These are phyloP conservation scores for Hortiboletus rubellus DNA, from an alignment of 1,284 basidiomycete species.

Conservation along the genomic window DNA sequence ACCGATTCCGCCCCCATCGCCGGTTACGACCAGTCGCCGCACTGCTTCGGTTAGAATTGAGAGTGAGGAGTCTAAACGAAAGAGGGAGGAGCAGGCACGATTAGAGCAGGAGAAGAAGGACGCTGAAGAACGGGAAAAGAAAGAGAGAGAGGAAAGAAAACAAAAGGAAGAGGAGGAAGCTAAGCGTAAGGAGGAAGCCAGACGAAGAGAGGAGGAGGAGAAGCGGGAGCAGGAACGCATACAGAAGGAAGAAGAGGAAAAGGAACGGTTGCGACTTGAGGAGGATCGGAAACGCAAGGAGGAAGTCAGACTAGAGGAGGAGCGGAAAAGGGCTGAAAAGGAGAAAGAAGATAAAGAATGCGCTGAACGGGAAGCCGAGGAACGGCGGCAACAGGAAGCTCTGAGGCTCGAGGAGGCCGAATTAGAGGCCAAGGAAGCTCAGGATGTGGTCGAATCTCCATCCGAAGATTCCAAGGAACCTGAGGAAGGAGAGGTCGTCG, in stretches of 20 bases:
- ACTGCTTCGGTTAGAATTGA: conserved; percentile 50
- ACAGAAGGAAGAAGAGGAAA: conserved; percentile 39
- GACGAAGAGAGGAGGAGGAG: conserved; percentile 33
- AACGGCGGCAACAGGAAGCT: conserved; percentile 34
- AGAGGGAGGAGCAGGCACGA: conserved; percentile 53
- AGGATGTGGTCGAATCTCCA: conserved; percentile 27
- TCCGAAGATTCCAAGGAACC: conserved; percentile 26
- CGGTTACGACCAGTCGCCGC: conserved; percentile 37
- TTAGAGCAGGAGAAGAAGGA: conserved; percentile 43
- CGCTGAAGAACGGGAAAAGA: conserved; percentile 36
- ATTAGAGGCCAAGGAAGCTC: conserved; percentile 26
- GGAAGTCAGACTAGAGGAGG: conserved; percentile 41
- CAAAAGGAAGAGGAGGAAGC: conserved; percentile 42
- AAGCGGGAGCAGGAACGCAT: conserved; percentile 37
- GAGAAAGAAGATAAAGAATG: conserved; percentile 33
- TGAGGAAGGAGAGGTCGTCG: conserved; percentile 42
- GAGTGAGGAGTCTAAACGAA: conserved; percentile 55
- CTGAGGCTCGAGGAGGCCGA: conserved; percentile 29
- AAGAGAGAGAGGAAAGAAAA: conserved; percentile 38
- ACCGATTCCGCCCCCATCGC: conserved; percentile 44
- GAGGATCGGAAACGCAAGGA: conserved; percentile 42
- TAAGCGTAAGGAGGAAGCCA: conserved; percentile 34
- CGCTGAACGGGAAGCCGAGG: conserved; percentile 36
- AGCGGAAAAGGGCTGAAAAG: conserved; percentile 30
- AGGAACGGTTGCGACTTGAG: conserved; percentile 39